Conservation (phyloP, 1,284 basidiomycete species). For the Tylopilus sp. region DNA sequence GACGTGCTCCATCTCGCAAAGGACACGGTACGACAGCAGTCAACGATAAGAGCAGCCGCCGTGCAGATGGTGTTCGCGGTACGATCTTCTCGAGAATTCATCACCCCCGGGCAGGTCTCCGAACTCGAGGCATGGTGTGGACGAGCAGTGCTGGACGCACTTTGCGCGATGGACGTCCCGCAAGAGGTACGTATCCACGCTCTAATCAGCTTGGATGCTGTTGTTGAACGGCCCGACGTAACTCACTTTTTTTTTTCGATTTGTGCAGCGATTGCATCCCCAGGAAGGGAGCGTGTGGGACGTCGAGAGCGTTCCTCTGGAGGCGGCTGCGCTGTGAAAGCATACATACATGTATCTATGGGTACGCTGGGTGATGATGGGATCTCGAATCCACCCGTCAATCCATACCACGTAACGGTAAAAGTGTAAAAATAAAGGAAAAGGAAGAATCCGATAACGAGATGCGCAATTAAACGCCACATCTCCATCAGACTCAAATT, state of each 20-base stretch:
- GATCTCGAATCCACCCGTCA: slow-evolving; percentile 1
- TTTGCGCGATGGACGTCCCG: slow-evolving; percentile 37
- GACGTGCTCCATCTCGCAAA: slow-evolving; percentile 28
- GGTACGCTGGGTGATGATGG: slow-evolving; percentile 1
- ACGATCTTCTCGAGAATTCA: slow-evolving; percentile 71
- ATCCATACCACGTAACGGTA: neutral
- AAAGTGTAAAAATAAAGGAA: neutral
- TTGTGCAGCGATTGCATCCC: slow-evolving; percentile 35
- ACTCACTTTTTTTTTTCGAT: slow-evolving; percentile 4
- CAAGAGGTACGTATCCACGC: slow-evolving; percentile 40
- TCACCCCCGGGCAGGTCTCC: slow-evolving; percentile 65
- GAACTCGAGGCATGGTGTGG: slow-evolving; percentile 68
- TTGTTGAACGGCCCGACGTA: neutral
- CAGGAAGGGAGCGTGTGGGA: slow-evolving; percentile 41
- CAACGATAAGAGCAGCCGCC: slow-evolving; percentile 68
- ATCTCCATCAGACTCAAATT: slow-evolving; percentile 18
- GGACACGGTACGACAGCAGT: slow-evolving; percentile 26
- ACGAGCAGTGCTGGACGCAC: slow-evolving; percentile 46
- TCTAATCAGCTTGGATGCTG: neutral
- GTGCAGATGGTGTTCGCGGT: slow-evolving; percentile 85
- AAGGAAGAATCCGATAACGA: neutral
- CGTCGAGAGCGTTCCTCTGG: neutral
- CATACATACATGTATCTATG: neutral
- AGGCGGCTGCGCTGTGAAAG: slow-evolving; percentile 13
- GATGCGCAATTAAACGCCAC: slow-evolving; percentile 28